phyloP scores from a whole-genome alignment of 2,329 filamentous ascomycete species.

The Dendrostoma leiphaemia region DNA sequence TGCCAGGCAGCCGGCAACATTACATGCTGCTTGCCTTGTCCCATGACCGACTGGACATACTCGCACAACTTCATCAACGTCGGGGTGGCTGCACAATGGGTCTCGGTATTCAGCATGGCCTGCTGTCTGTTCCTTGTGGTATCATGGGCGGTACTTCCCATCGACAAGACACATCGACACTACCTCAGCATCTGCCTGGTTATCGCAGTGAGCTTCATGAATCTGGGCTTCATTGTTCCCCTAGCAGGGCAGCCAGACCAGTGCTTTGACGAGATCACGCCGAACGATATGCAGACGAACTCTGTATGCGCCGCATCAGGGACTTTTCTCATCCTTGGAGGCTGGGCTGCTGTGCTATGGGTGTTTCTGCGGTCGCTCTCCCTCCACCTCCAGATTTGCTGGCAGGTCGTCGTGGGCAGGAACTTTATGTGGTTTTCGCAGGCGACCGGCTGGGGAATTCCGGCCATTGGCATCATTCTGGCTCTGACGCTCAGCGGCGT shows the following conservation, averaged over 20 bases:
- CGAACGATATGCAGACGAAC: constrained; percentile 84
- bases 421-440: constrained; percentile 88
- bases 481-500: constrained; percentile 85
- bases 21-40: constrained; percentile 87
- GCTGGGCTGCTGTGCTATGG: constrained; percentile 84
- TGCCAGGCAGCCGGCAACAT: constrained; percentile 50
- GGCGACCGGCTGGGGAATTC: constrained; percentile 79
- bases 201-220: constrained; percentile 72
- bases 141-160: constrained; percentile 77
- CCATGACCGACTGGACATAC: constrained; percentile 74
- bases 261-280: constrained; percentile 88
- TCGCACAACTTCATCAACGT: constrained; percentile 58
- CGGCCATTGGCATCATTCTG: constrained; percentile 69
- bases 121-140: constrained; percentile 73
- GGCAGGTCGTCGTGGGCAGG: constrained; percentile 86
- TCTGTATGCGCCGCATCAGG: constrained; percentile 85
- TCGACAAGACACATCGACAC: constrained; percentile 87
- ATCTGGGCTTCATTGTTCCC: constrained; percentile 87
- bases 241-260: constrained; percentile 74
- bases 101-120: constrained; percentile 72
- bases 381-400: constrained; percentile 96
- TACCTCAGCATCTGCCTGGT: constrained; percentile 90
- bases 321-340: constrained; percentile 80
- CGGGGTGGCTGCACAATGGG: constrained; percentile 72
- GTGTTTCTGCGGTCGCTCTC: constrained; percentile 86